Percentiles rank a stretch among this genome's conserved stretches.
phyloP scores from a whole-genome alignment of 169 alveolate species.

The Plasmodium ovale region DNA sequence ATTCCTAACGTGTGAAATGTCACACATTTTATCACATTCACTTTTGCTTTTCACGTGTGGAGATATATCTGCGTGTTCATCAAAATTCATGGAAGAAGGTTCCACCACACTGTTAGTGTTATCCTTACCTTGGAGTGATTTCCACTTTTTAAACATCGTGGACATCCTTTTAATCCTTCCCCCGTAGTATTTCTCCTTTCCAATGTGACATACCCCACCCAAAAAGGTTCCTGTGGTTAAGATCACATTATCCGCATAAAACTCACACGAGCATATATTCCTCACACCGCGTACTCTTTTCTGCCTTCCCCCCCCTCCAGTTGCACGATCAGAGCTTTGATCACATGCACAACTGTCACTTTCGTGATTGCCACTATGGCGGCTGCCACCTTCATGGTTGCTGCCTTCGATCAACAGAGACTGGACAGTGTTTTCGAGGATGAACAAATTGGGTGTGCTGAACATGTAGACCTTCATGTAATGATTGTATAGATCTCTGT shows the following conservation, averaged over 20 bases:
- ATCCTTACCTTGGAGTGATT: background rate
- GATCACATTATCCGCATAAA: slow-evolving; percentile 81
- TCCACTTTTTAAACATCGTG: too few relatives aligned
- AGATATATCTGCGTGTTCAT: too few relatives aligned
- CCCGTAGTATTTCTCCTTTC: slow-evolving; percentile 80
- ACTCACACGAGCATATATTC: slow-evolving; percentile 77
- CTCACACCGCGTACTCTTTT: slow-evolving; percentile 78
- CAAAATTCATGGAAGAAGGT: too few relatives aligned
- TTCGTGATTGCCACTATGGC: background rate
- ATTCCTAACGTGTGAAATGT: background rate
- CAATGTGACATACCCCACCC: slow-evolving; percentile 90
- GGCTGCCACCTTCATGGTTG: background rate
- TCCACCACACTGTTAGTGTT: background rate
- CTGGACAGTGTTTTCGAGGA: slow-evolving; percentile 80
- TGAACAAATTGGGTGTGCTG: slow-evolving; percentile 7
- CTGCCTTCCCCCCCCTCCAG: slow-evolving; percentile 38
- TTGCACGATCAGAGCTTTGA: slow-evolving; percentile 29
- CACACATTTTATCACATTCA: background rate
- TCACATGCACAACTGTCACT: slow-evolving; percentile 7
- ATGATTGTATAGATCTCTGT: slow-evolving; percentile 89
- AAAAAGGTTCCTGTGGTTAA: slow-evolving; percentile 94
- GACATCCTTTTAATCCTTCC: slow-evolving; percentile 46
- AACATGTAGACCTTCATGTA: slow-evolving; percentile 79
- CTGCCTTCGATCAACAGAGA: slow-evolving; percentile 73
- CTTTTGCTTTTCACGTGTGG: too few relatives aligned